Evolutionary conservation across 208 protist genomes (phyloP).

Genomic region (Acanthamoeba healyi): DNA sequence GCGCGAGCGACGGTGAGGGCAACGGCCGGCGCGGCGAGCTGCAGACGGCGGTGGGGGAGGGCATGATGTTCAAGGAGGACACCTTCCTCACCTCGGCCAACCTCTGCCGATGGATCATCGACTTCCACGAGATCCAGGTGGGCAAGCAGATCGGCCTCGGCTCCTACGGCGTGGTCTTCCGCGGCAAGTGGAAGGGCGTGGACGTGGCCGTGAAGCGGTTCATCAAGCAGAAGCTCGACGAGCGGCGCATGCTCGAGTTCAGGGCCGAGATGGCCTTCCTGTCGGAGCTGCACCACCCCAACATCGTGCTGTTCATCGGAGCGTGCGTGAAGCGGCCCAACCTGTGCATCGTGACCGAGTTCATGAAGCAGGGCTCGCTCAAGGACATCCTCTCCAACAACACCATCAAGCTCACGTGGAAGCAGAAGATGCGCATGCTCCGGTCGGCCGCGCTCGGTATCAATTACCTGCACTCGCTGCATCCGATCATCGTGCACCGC

Average conservation of each 20-base stretch:
- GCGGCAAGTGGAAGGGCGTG: slow-evolving; percentile 51
- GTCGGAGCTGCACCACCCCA: background rate
- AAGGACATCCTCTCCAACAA: too few species aligned
- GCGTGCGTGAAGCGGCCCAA: slow-evolving; percentile 2
- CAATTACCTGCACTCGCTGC: slow-evolving; percentile 18
- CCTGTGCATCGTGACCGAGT: slow-evolving; percentile 31
- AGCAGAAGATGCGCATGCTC: background rate
- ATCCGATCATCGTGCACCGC: background rate
- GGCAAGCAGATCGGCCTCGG: slow-evolving; percentile 33
- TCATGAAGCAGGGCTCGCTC: background rate
- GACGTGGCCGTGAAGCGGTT: slow-evolving; percentile 64
- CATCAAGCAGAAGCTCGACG: slow-evolving; percentile 64
- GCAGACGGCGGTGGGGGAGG: slow-evolving; percentile 22
- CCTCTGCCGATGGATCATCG: slow-evolving; percentile 60
- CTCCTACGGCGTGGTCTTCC: slow-evolving; percentile 16
- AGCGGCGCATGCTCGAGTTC: slow-evolving; percentile 51
- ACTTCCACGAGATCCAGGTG: slow-evolving; percentile 26
- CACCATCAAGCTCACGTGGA: slow-evolving; percentile 36
- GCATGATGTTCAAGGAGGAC: slow-evolving; percentile 37
- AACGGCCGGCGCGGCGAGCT: background rate
- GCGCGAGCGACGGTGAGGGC: background rate
- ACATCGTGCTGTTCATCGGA: slow-evolving; percentile 14
- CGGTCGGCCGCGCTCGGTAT: background rate
- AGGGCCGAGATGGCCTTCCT: slow-evolving; percentile 9
- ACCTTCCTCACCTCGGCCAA: slow-evolving; percentile 62